Evolutionary conservation across 768 basidiomycete genomes (phyloP).

Genomic region (Mycena sanguinolenta): DNA sequence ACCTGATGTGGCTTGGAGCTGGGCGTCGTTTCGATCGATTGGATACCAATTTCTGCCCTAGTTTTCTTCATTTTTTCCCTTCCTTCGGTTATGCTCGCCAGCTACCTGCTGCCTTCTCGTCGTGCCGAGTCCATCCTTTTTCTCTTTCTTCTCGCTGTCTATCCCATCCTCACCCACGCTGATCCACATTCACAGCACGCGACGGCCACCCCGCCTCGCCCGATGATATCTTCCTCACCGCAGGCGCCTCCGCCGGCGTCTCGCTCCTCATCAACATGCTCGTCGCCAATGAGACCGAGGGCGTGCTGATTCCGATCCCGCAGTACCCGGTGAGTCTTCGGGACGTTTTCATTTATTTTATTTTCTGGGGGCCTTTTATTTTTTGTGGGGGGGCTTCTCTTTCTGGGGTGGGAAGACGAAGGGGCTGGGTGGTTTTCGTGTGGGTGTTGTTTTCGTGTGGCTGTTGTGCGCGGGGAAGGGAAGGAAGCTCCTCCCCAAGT

Average conservation of each 20-base stretch:
- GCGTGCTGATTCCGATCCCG: conserved; percentile 95
- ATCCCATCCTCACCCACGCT: neutral
- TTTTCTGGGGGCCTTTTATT: neutral
- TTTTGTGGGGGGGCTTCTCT: neutral
- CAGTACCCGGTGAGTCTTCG: conserved; percentile 80
- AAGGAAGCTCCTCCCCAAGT: too few species aligned
- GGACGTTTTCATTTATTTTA: neutral
- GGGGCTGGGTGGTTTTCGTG: too few species aligned
- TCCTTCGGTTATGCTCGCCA: too few species aligned
- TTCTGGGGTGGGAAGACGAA: too few species aligned
- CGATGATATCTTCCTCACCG: conserved; percentile 92
- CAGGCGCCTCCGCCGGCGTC: conserved; percentile 96
- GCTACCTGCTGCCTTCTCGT: too few species aligned
- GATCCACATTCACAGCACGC: conserved; percentile 66
- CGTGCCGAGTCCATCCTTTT: too few species aligned
- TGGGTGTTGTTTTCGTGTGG: too few species aligned
- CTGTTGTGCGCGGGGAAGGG: too few species aligned
- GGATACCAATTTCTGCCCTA: too few species aligned
- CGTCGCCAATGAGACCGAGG: conserved; percentile 74
- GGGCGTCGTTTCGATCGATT: too few species aligned
- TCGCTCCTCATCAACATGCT: conserved; percentile 86
- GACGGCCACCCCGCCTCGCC: conserved; percentile 91
- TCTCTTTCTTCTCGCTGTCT: neutral
- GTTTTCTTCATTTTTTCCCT: too few species aligned
- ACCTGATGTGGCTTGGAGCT: too few species aligned